Percentiles rank a stretch among this genome's conserved stretches.
These are phyloP conservation scores for Penstemon barbatus DNA, from an alignment of 257 asterid genomes.

Conservation along the genomic window DNA sequence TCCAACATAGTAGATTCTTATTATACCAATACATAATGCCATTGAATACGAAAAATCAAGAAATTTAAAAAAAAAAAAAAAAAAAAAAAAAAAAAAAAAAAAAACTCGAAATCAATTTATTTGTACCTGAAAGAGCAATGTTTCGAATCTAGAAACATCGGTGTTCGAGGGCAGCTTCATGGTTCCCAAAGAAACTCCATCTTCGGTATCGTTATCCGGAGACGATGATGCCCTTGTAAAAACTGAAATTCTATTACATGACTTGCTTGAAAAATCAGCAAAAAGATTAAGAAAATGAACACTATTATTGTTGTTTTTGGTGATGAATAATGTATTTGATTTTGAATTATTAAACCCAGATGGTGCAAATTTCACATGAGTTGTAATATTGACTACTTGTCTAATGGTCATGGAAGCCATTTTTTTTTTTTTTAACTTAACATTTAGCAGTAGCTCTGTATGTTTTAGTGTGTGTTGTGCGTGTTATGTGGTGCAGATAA, in stretches of 20 bases:
- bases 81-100: no score
- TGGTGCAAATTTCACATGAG: conserved; percentile 32
- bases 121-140: conserved; percentile 80
- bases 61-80: no score
- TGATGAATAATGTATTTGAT: conserved; percentile 27
- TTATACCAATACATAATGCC: neutral
- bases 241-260: conserved; percentile 17
- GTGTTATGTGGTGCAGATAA: conserved; percentile 26
- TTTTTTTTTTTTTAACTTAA: no score
- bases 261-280: conserved; percentile 25
- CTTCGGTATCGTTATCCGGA: conserved; percentile 37
- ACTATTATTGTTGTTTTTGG: conserved; percentile 7
- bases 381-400: conserved; percentile 36
- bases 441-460: conserved; percentile 26
- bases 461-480: neutral
- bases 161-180: conserved; percentile 74
- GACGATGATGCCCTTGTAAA: conserved; percentile 46
- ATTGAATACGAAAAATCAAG: no score
- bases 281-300: conserved; percentile 29
- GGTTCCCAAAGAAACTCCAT: conserved; percentile 85
- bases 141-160: conserved; percentile 73
- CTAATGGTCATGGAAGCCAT: conserved; percentile 46
- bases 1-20: neutral
- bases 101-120: neutral
- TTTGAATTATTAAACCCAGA: conserved; percentile 16